Evolutionary conservation across 75 land plant genomes (phyloP).

Genomic region (Pinus tabuliformis): DNA sequence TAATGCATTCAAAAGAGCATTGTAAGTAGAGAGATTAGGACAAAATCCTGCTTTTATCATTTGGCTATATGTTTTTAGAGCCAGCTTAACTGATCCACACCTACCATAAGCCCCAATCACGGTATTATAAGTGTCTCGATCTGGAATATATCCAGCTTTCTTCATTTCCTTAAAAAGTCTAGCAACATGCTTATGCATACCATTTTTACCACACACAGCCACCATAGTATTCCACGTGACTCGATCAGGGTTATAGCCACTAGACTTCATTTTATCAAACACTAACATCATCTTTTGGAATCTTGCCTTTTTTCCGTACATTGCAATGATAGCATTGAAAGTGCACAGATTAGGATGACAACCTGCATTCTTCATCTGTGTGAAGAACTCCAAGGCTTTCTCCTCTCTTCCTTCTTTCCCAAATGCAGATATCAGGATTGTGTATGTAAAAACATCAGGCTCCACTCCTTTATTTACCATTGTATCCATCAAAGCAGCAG

Average conservation of each 20-base stretch:
- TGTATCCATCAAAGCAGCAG: constrained; percentile 43
- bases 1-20: constrained; percentile 78
- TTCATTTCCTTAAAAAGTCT: constrained; percentile 75
- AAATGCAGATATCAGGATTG: constrained; percentile 72
- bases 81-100: constrained; percentile 65
- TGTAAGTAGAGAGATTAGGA: constrained; percentile 71
- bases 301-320: constrained; percentile 69
- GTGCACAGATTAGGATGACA: constrained; percentile 86
- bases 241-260: constrained; percentile 68
- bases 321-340: constrained; percentile 76
- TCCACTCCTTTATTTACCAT: constrained; percentile 64
- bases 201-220: constrained; percentile 58
- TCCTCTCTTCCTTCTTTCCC: constrained; percentile 65
- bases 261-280: constrained; percentile 58
- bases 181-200: constrained; percentile 53
- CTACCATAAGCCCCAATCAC: constrained; percentile 88
- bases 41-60: constrained; percentile 71
- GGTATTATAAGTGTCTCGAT: constrained; percentile 78
- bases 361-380: constrained; percentile 56
- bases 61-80: constrained; percentile 56
- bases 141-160: constrained; percentile 75
- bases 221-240: constrained; percentile 92
- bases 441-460: constrained; percentile 86
- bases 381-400: constrained; percentile 56
- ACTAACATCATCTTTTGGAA: constrained; percentile 65